These are phyloP conservation scores for Angomonas desouzai DNA, from an alignment of 208 protist species.

Conservation along the genomic window DNA sequence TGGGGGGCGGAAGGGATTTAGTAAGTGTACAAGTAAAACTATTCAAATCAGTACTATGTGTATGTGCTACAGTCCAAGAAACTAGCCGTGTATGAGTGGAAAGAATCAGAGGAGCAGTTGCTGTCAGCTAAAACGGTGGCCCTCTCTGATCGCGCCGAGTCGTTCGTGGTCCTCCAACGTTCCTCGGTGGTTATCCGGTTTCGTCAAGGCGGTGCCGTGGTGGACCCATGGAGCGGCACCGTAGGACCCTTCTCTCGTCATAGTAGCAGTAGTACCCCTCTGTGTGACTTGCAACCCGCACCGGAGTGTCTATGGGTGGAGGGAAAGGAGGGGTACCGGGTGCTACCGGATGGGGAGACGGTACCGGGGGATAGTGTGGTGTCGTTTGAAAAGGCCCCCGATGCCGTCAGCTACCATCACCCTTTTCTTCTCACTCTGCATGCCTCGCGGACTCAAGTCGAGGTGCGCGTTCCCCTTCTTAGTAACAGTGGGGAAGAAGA, in stretches of 20 bases:
- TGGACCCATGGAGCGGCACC: background rate
- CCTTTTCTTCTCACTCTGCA: slow-evolving; percentile 55
- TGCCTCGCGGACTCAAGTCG: slow-evolving; percentile 20
- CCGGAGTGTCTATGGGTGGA: background rate
- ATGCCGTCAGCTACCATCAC: slow-evolving; percentile 38
- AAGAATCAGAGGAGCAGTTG: background rate
- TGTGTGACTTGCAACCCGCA: slow-evolving; percentile 1
- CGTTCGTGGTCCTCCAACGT: background rate
- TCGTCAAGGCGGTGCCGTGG: background rate
- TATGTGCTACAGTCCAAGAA: background rate
- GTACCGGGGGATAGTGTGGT: slow-evolving; percentile 33
- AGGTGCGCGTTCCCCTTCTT: slow-evolving; percentile 62
- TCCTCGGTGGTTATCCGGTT: background rate
- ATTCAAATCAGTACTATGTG: background rate
- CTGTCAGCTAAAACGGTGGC: background rate
- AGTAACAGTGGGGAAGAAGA: slow-evolving; percentile 25
- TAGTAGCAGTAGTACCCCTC: slow-evolving; percentile 1
- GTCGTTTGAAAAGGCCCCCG: slow-evolving; percentile 16
- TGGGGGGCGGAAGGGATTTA: background rate
- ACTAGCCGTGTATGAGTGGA: background rate
- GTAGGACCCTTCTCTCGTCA: slow-evolving; percentile 8
- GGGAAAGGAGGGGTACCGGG: background rate
- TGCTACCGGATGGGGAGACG: slow-evolving; percentile 55
- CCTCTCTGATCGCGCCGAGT: background rate
- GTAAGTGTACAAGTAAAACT: background rate